A percentile compares a stretch with the other conserved stretches of the same genome.
Conservation (phyloP, 768 basidiomycete genomes). For the Tulasnella sp. region DNA sequence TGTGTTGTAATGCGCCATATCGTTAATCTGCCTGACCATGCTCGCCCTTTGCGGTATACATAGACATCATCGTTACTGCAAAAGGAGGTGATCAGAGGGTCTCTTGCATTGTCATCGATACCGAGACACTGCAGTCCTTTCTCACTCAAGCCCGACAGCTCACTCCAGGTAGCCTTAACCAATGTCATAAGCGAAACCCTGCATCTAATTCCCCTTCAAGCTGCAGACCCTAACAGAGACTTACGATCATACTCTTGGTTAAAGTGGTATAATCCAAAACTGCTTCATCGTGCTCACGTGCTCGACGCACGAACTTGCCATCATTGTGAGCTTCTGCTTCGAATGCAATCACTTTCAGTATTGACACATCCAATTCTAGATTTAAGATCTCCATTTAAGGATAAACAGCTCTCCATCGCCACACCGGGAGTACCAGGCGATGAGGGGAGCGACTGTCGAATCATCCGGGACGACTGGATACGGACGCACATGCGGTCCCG, state of each 20-base stretch:
- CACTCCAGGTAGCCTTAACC: neutral
- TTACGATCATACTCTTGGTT: constrained; percentile 7
- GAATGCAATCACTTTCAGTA: too few relatives aligned
- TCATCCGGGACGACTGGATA: constrained; percentile 59
- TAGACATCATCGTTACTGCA: too few relatives aligned
- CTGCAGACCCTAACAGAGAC: neutral
- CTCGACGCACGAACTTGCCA: neutral
- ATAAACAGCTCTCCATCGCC: constrained; percentile 39
- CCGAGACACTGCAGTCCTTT: neutral
- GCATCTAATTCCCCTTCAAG: neutral
- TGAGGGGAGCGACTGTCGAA: constrained; percentile 45
- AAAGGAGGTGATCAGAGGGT: too few relatives aligned
- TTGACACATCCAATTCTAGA: neutral
- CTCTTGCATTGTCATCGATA: neutral
- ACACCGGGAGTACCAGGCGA: constrained; percentile 53
- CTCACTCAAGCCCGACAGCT: neutral
- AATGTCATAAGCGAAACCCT: neutral
- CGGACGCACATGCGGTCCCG: constrained; percentile 26
- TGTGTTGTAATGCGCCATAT: too few relatives aligned
- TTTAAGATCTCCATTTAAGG: neutral
- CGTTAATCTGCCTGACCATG: too few relatives aligned
- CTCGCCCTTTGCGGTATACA: too few relatives aligned
- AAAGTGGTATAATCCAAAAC: constrained; percentile 1
- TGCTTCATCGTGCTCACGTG: neutral
- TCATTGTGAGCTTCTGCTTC: neutral